Base-by-base conservation (phyloP, 2,329 filamentous ascomycete species). In the Lojkania enalia region DNA sequence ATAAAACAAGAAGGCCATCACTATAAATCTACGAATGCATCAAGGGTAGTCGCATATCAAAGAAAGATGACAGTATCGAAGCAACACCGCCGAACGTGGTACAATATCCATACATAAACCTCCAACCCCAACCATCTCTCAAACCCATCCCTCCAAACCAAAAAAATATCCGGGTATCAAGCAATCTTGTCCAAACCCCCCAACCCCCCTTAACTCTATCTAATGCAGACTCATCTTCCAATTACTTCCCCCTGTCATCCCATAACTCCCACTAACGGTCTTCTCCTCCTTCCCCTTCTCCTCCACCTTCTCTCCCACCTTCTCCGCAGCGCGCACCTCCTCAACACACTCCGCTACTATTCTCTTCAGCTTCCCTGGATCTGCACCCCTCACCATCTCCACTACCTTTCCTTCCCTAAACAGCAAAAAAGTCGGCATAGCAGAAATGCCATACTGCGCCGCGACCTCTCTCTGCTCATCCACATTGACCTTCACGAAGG, bases 361-460 rank as follows among this genome's bases (percentile, higher is more conserved):
- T 19, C 27, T 50, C 46, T 61, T 67, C 51, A 67, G 27, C 39
- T 38, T 52, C 36, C 52, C 48, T 5, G 55, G 46, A 56, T 66
- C 58, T 32, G 62, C 64, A 2, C 64, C 63, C 42, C 55, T 58
- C 27, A 69, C 51, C 42, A 57, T 60, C 38, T 65, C 57, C 2
- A 61, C 40, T 14, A 61, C 51, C 50, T 64, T 61, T 2, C 63
- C 64, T 2, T 62, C 49, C 47, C 63, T 69, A 43, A 67, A 66
- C 2, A 67, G 29, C 36, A 67, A 14, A 33, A 69, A 69, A 0
- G 64, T 69, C 3, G 65, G 65, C 56, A 67, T 66, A 20, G 79
- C 77, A n/a, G 69, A 70, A 9, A 82, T 74, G 11, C 71, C 69
- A 46, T 77, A 72, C 35, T 77, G 27, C 15, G 4, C 18, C 2